Percentiles rank a stretch among this genome's conserved stretches.
Evolutionary conservation across 1,284 basidiomycete species (phyloP).

Genomic region (Peniophora sp.): DNA sequence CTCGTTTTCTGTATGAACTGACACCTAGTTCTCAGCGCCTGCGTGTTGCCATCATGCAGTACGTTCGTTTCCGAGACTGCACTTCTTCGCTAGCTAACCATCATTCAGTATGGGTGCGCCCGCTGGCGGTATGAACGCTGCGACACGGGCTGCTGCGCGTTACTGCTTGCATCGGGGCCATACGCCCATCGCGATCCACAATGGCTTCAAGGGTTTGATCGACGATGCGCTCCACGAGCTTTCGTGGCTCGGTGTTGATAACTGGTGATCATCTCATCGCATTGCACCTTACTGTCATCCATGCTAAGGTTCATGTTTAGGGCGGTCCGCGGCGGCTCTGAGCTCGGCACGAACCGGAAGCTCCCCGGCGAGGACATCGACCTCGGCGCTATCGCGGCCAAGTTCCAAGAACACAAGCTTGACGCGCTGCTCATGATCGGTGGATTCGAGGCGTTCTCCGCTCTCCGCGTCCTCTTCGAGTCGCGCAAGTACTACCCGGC

Average conservation of each 20-base stretch:
- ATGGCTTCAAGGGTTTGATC: slow-evolving; percentile 91
- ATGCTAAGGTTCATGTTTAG: too few relatives aligned
- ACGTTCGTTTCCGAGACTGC: slow-evolving; percentile 32
- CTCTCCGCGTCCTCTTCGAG: slow-evolving; percentile 74
- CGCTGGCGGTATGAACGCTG: slow-evolving; percentile 98
- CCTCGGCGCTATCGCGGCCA: slow-evolving; percentile 80
- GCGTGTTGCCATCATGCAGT: slow-evolving; percentile 91
- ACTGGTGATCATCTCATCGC: slow-evolving; percentile 49
- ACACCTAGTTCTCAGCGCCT: slow-evolving; percentile 46
- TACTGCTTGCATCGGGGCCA: slow-evolving; percentile 93
- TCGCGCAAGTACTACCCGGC: slow-evolving; percentile 79
- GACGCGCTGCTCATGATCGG: slow-evolving; percentile 87
- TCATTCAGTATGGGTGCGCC: slow-evolving; percentile 81
- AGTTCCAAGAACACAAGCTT: slow-evolving; percentile 83
- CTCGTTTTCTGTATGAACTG: not conserved
- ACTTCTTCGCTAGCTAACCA: too few relatives aligned
- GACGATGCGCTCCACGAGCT: slow-evolving; percentile 84
- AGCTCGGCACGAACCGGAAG: slow-evolving; percentile 92
- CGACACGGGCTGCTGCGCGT: slow-evolving; percentile 88
- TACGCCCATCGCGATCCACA: slow-evolving; percentile 85
- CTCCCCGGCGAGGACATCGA: slow-evolving; percentile 67
- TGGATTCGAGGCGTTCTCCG: slow-evolving; percentile 91
- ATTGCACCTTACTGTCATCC: too few relatives aligned
- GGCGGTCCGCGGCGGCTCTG: slow-evolving; percentile 92
- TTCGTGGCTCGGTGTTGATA: slow-evolving; percentile 96